A percentile compares a stretch with the other conserved stretches of the same genome.
phyloP scores from a whole-genome alignment of 1,284 basidiomycete genomes.

The Ceratobasidium sp. region DNA sequence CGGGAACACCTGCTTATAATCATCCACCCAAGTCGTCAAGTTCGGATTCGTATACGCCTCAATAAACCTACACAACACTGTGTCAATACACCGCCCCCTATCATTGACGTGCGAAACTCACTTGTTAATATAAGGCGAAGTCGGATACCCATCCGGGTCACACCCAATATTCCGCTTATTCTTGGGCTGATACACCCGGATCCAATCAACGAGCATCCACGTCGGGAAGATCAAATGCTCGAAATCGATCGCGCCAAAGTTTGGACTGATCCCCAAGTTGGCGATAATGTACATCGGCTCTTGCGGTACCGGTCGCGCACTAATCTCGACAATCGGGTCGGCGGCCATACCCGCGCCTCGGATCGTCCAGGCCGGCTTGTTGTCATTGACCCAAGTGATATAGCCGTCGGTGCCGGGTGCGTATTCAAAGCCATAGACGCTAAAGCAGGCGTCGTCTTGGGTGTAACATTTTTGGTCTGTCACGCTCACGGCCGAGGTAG shows the following conservation, averaged over 20 bases:
- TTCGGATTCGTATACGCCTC: slow-evolving; percentile 58
- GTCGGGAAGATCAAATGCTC: slow-evolving; percentile 73
- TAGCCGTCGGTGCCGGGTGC: slow-evolving; percentile 69
- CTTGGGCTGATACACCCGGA: slow-evolving; percentile 82
- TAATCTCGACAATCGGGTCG: slow-evolving; percentile 34
- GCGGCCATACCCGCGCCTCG: slow-evolving; percentile 56
- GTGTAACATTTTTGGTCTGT: slow-evolving; percentile 61
- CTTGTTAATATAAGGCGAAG: slow-evolving; percentile 76
- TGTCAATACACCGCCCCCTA: background rate
- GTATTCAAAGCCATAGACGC: slow-evolving; percentile 74
- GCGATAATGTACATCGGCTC: slow-evolving; percentile 63
- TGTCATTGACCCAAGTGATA: slow-evolving; percentile 80
- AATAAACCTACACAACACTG: slow-evolving; percentile 49
- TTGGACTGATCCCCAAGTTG: slow-evolving; percentile 83
- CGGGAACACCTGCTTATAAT: slow-evolving; percentile 65
- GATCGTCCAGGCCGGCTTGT: slow-evolving; percentile 78
- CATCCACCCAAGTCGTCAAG: slow-evolving; percentile 61
- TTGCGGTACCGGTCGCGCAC: slow-evolving; percentile 36
- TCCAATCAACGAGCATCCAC: slow-evolving; percentile 68
- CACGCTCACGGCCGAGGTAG: slow-evolving; percentile 65
- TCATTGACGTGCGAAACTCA: too few species aligned
- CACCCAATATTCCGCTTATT: slow-evolving; percentile 80
- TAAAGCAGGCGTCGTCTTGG: slow-evolving; percentile 58
- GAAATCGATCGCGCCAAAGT: slow-evolving; percentile 78
- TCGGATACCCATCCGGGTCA: slow-evolving; percentile 82